phyloP scores from a whole-genome alignment of 106 monocot species.

The Acanthochlamys bracteata region DNA sequence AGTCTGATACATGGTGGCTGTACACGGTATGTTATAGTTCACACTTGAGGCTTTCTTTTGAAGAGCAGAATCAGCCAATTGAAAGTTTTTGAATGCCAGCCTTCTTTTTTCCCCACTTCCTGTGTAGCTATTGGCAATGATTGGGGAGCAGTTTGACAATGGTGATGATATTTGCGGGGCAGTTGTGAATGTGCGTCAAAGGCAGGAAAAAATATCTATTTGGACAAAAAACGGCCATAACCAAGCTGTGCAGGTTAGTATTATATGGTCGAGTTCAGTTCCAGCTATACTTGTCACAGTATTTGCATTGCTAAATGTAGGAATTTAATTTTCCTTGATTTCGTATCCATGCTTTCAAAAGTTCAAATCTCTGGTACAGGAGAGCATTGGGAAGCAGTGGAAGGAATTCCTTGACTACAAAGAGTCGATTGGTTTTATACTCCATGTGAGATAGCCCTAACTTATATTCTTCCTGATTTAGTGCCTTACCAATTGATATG shows the following conservation, averaged over 20 bases:
- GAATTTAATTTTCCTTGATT: background rate
- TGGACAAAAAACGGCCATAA: slow-evolving; percentile 90
- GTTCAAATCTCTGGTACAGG: slow-evolving; percentile 24
- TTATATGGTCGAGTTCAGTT: background rate
- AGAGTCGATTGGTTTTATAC: slow-evolving; percentile 60
- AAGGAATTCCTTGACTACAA: slow-evolving; percentile 76
- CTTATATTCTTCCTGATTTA: background rate
- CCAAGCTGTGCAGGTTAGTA: slow-evolving; percentile 75
- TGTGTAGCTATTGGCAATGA: slow-evolving; percentile 69
- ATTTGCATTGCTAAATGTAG: background rate
- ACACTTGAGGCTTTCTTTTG: background rate
- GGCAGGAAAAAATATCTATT: slow-evolving; percentile 69
- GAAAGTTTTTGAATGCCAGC: background rate
- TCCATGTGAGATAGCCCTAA: slow-evolving; percentile 42
- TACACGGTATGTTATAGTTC: slow-evolving; percentile 45
- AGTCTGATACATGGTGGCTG: slow-evolving; percentile 74
- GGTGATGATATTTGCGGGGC: slow-evolving; percentile 96
- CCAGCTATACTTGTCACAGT: background rate
- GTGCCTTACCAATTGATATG: too few relatives aligned
- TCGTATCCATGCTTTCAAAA: background rate
- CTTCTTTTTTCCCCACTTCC: background rate
- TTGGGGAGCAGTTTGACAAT: slow-evolving; percentile 91
- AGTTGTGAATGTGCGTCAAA: slow-evolving; percentile 71
- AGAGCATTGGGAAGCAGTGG: slow-evolving; percentile 87
- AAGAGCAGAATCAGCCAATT: background rate